Evolutionary conservation across 2,329 filamentous ascomycete genomes (phyloP), one percentile per base, ranked within the genome.

Genomic region (Colletotrichum somersetense): DNA sequence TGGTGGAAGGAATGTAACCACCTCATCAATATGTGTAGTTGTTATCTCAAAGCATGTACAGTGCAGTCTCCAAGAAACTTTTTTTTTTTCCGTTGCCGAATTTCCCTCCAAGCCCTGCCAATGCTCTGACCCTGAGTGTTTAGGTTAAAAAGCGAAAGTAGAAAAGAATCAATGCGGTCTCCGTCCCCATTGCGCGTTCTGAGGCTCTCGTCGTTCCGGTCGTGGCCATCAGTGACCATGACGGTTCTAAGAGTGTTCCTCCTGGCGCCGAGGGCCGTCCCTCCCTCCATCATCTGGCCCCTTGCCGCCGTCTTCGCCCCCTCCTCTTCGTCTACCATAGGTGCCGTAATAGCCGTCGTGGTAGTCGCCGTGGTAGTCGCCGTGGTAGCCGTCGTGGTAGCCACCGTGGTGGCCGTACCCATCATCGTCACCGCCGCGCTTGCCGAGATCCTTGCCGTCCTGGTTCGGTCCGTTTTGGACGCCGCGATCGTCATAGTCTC

Each of bases 181-280:
- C 14, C 23, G 33, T 33, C 23, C 20, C 20, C 10, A 14, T 33
- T 18, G 20, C 14, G 12, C 4, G 20, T 20, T 23, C 20, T 5
- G 3, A 35, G 23, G 38, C 23, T 8, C 18, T 46, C 23, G 35
- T 38, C 6, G 23, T 33, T 11, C 53, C 53, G 18, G 23, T 16
- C 6, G 56, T 33, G 50, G 50, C 10, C 35, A 14, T 33, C 14
- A 38, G 26, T 33, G 44, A 42, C 38, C 30, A 63, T 38, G 18
- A 48, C 6, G n/a, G 18, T 33, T 23, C n/a, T n/a, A 33, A 6
- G 33, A 14, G 11, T 18, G 33, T 5, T 62, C 57, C n/a, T 67
- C 48, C 10, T 44, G 42, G 26, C 35, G 64, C 57, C 52, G 62
- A 35, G 50, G 57, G 3, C 56, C 69, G 38, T 42, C 68, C 44